A percentile compares a stretch with the other conserved stretches of the same genome.
These are phyloP conservation scores for Diaporthe longicolla DNA, from an alignment of 2,329 filamentous ascomycete species.

Conservation along the genomic window DNA sequence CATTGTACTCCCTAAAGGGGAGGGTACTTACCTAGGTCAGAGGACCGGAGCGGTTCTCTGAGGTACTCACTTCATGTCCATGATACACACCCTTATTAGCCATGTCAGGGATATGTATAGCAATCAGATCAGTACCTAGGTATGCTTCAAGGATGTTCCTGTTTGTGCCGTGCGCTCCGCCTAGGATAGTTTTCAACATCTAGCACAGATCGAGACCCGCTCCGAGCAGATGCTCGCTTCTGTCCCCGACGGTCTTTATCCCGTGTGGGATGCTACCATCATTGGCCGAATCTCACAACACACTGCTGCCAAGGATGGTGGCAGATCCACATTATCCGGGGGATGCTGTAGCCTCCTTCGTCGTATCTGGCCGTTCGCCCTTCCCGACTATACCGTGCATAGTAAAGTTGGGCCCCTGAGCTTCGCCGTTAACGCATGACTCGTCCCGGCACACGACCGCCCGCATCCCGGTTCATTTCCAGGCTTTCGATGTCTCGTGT, in stretches of 20 bases:
- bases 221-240: constrained; percentile 13
- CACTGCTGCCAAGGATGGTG: constrained; percentile 13
- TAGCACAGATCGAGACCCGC: constrained; percentile 22
- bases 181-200: background rate
- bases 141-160: constrained; percentile 7
- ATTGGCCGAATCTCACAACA: background rate
- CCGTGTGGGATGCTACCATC: background rate
- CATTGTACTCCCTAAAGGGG: background rate
- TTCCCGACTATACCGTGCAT: constrained; percentile 28
- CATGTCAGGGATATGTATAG: background rate
- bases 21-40: no score
- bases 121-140: background rate
- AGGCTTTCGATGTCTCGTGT: constrained; percentile 26
- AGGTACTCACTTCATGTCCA: background rate
- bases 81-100: background rate
- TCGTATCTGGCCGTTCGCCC: constrained; percentile 5
- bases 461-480: constrained; percentile 22
- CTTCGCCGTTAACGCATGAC: constrained; percentile 12
- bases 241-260: background rate
- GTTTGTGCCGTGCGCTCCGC: background rate
- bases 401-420: constrained; percentile 20
- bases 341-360: background rate
- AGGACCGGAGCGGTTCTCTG: background rate
- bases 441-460: background rate
- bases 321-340: constrained; percentile 18